phyloP scores from a whole-genome alignment of 768 basidiomycete genomes.

The Kwoniella sp. region DNA sequence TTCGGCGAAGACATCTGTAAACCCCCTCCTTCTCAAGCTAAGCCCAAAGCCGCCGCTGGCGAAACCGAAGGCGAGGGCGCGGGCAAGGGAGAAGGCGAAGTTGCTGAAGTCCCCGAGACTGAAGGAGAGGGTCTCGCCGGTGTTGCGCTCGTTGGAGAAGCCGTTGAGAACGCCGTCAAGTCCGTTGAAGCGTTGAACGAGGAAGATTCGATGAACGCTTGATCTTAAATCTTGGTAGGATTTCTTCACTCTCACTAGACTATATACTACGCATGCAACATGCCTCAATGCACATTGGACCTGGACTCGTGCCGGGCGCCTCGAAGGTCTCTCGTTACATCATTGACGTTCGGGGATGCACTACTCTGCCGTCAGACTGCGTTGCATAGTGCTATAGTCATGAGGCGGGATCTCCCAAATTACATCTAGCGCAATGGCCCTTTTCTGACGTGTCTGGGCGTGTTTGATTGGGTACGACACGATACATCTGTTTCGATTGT shows the following conservation, averaged over 20 bases:
- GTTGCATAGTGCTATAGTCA: too few relatives aligned
- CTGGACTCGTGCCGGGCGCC: too few relatives aligned
- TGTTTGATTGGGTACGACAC: too few relatives aligned
- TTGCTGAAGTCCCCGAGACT: not conserved
- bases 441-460: too few relatives aligned
- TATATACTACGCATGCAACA: not conserved
- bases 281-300: not conserved
- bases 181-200: slow-evolving; percentile 74
- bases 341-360: too few relatives aligned
- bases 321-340: too few relatives aligned
- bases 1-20: slow-evolving; percentile 77
- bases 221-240: not conserved
- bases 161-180: slow-evolving; percentile 58
- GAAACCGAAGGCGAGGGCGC: slow-evolving; percentile 2
- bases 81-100: slow-evolving; percentile 9
- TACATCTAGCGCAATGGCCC: too few relatives aligned
- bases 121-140: slow-evolving; percentile 13
- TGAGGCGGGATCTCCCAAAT: too few relatives aligned
- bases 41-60: not conserved
- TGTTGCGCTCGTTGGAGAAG: slow-evolving; percentile 20
- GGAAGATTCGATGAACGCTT: slow-evolving; percentile 83
- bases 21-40: slow-evolving; percentile 31
- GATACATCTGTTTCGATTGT: too few relatives aligned
- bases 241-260: too few relatives aligned
- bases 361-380: too few relatives aligned